Base-by-base conservation (phyloP, 2,329 filamentous ascomycete genomes). In the Sphaerulina musiva region DNA sequence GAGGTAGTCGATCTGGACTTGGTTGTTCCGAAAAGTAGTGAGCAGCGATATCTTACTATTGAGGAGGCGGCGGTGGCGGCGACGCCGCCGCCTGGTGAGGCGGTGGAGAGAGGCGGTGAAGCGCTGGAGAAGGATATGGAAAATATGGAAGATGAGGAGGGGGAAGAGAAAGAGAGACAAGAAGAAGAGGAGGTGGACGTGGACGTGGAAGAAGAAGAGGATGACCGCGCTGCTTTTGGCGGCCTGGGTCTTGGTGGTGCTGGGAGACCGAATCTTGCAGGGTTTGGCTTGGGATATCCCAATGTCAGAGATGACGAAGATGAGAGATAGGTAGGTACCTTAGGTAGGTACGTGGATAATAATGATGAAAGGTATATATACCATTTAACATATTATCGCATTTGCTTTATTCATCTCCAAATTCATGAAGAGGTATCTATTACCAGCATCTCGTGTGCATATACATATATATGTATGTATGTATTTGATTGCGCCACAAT, bases 231-330 rank as follows among this genome's bases (percentile, higher is more conserved):
- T 39, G 50, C 54, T 46, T 56, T 55, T 32, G 47, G 54, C 12
- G 60, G 59, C 2, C 50, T 62, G 5, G 60, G 57, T 9, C 59
- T 60, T 44, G 54, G 53, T 31, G 49, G 53, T 31, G 49, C 38
- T 40, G 45, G 48, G 9, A 55, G 55, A 46, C 38, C 34, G 12
- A 53, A 60, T 39, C 53, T 55, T 12, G 54, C 54, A 41, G 59
- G 58, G 12, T 54, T 60, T 23, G 59, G 59, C 4, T 48, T 59
- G 36, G 58, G 58, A 7, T 57, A 55, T 14, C 42, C 53, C 39
- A 42, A 39, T 17, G 49, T 50, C 6, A 53, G 53, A 36, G 51
- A 53, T 14, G 41, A 49, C 11, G 51, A 43, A 23, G 43, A 41
- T 45, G 32, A 31, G 20, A 39, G 41, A 38, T 5, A 46, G 20